A percentile compares a stretch with the other conserved stretches of the same genome.
These are phyloP conservation scores for Penicillium sp. DNA, from an alignment of 2,329 filamentous ascomycete genomes.

Conservation along the genomic window DNA sequence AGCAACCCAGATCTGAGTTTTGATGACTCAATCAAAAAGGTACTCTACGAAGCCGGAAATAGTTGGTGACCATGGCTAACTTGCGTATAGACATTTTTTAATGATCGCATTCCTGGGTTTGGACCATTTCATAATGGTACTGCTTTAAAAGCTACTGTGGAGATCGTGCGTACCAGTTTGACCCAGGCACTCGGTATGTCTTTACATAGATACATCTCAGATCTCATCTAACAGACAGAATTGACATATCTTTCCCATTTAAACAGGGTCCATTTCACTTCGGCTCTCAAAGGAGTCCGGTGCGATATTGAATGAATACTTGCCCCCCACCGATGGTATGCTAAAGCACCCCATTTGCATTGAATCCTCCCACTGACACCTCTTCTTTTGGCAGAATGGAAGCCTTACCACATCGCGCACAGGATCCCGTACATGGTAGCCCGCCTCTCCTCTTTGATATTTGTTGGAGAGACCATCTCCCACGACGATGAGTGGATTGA, in stretches of 20 bases:
- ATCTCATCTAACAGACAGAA: background rate
- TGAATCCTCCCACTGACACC: conserved; percentile 4
- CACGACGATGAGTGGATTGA: conserved; percentile 28
- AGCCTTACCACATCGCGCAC: conserved; percentile 53
- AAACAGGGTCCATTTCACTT: conserved; percentile 25
- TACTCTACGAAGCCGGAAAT: background rate
- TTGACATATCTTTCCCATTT: background rate
- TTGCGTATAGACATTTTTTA: conserved; percentile 28
- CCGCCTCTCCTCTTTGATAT: conserved; percentile 50
- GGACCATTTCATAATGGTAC: conserved; percentile 28
- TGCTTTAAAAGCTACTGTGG: conserved; percentile 16
- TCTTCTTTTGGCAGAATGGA: conserved; percentile 49
- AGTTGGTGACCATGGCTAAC: conserved; percentile 5
- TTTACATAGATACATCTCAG: background rate
- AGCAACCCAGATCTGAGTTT: conserved; percentile 33
- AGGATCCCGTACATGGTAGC: conserved; percentile 55
- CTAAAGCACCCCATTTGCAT: background rate
- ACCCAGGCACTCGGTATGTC: conserved; percentile 32
- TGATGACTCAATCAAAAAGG: conserved; percentile 26
- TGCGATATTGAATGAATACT: conserved; percentile 23
- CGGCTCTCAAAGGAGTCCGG: conserved; percentile 31
- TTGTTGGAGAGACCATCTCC: conserved; percentile 25
- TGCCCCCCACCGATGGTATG: conserved; percentile 29
- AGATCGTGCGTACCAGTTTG: conserved; percentile 32
- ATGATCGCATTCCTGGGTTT: conserved; percentile 31